phyloP scores from a whole-genome alignment of 1,139 yeast genomes.

The Kodamaea plutei region DNA sequence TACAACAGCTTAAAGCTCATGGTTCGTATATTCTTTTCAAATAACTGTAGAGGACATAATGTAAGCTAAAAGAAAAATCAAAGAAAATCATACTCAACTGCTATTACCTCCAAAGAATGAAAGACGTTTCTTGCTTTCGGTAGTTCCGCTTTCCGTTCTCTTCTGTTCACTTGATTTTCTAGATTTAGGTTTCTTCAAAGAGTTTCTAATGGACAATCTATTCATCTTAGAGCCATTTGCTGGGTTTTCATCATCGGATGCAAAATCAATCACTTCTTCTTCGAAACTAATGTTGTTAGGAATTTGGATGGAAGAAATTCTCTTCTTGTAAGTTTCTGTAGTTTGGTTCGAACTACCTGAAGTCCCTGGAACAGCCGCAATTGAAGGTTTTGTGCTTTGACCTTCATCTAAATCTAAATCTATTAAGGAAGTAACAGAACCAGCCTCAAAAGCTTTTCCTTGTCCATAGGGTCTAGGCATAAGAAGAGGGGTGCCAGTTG shows the following conservation, averaged over 20 bases:
- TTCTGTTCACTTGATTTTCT: constrained; percentile 32
- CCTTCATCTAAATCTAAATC: constrained; percentile 29
- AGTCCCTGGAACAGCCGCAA: too few relatives aligned
- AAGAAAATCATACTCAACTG: too few relatives aligned
- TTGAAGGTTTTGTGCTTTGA: constrained; percentile 2
- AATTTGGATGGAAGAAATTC: constrained; percentile 27
- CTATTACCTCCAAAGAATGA: constrained; percentile 32
- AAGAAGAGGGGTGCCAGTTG: constrained; percentile 22
- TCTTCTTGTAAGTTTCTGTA: constrained; percentile 28
- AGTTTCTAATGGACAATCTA: constrained; percentile 39
- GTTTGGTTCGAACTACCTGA: too few relatives aligned
- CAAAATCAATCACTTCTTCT: constrained; percentile 48
- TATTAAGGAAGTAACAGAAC: constrained; percentile 26
- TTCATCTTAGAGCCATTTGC: constrained; percentile 38
- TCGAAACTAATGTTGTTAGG: constrained; percentile 34
- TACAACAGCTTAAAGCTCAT: too few relatives aligned
- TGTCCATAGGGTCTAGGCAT: constrained; percentile 11
- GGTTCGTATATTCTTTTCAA: too few relatives aligned
- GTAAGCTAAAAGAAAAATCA: too few relatives aligned
- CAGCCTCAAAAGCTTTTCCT: constrained; percentile 12
- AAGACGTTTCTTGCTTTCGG: constrained; percentile 23
- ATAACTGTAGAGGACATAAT: too few relatives aligned
- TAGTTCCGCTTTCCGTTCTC: constrained; percentile 28
- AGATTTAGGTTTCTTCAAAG: constrained; percentile 34
- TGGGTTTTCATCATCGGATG: constrained; percentile 46